phyloP scores from a whole-genome alignment of 2,329 filamentous ascomycete species.

The Monosporascus sp. region DNA sequence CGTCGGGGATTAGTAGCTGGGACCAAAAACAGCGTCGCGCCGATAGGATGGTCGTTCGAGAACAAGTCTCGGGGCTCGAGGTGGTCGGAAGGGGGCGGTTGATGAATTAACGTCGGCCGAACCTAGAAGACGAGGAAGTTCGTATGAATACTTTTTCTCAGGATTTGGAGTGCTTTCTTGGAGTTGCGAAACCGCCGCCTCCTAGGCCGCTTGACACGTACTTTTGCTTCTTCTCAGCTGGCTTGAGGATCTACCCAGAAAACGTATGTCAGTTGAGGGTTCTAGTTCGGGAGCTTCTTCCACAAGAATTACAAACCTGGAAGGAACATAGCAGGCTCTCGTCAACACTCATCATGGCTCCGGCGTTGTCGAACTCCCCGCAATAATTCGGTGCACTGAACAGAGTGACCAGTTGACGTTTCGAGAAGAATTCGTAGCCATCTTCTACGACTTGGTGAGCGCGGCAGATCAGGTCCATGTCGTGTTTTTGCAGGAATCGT shows the following conservation, averaged over 20 bases:
- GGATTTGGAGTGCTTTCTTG: slow-evolving; percentile 62
- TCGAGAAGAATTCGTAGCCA: slow-evolving; percentile 99
- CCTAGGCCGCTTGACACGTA: slow-evolving; percentile 77
- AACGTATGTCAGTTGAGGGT: not conserved
- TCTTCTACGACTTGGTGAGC: slow-evolving; percentile 99
- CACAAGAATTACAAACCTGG: slow-evolving; percentile 58
- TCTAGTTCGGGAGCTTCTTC: not conserved
- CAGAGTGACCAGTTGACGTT: slow-evolving; percentile 92
- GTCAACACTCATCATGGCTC: slow-evolving; percentile 99
- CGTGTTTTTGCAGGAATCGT: slow-evolving; percentile 95
- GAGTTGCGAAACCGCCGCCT: slow-evolving; percentile 64
- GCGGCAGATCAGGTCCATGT: slow-evolving; percentile 99
- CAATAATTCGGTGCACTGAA: slow-evolving; percentile 99
- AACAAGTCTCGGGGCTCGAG: slow-evolving; percentile 17
- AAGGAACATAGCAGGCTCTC: slow-evolving; percentile 98
- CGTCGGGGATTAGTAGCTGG: not conserved
- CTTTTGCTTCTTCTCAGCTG: slow-evolving; percentile 99
- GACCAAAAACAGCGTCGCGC: slow-evolving; percentile 7
- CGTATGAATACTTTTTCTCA: slow-evolving; percentile 65
- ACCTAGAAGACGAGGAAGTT: slow-evolving; percentile 78
- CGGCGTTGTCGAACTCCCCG: slow-evolving; percentile 98
- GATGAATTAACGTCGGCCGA: slow-evolving; percentile 79
- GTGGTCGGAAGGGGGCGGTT: slow-evolving; percentile 15
- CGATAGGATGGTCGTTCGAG: slow-evolving; percentile 13
- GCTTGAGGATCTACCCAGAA: slow-evolving; percentile 78